Conservation (phyloP, 441 rosid species). For the Viola pubescens region DNA sequence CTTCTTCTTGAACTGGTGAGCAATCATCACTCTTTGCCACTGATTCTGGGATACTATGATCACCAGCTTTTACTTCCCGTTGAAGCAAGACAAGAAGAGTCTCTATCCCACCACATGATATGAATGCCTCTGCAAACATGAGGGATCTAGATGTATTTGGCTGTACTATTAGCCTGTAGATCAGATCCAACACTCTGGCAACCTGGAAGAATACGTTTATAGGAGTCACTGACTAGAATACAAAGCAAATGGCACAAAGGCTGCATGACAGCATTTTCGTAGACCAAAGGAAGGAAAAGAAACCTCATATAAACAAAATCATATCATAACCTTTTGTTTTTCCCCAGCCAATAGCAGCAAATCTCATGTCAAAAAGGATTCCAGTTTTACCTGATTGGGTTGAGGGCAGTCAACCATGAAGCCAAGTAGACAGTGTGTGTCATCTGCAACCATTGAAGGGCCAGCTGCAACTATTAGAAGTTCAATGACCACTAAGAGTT, state of each 20-base stretch:
- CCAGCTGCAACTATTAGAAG: conserved; percentile 90
- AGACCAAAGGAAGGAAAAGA: too few relatives aligned
- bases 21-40: conserved; percentile 27
- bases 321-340: too few relatives aligned
- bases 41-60: conserved; percentile 37
- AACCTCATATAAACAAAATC: too few relatives aligned
- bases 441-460: conserved; percentile 69
- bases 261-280: too few relatives aligned
- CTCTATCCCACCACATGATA: conserved; percentile 89
- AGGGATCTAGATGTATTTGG: conserved; percentile 86
- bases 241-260: background rate
- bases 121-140: conserved; percentile 73
- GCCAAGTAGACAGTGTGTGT: conserved; percentile 78
- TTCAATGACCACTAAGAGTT: conserved; percentile 95
- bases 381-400: conserved; percentile 70
- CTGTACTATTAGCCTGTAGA: conserved; percentile 85
- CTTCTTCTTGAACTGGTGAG: conserved; percentile 36
- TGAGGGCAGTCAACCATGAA: conserved; percentile 98
- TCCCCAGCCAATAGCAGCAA: too few relatives aligned
- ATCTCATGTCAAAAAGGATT: background rate
- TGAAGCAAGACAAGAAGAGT: conserved; percentile 95
- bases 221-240: conserved; percentile 11
- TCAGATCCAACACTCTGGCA: conserved; percentile 83
- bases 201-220: conserved; percentile 44
- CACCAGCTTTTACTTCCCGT: conserved; percentile 90